Percentiles rank a stretch among this genome's conserved stretches.
Evolutionary conservation across 805 yeast genomes (phyloP).

Genomic region (Millerozyma miso): DNA sequence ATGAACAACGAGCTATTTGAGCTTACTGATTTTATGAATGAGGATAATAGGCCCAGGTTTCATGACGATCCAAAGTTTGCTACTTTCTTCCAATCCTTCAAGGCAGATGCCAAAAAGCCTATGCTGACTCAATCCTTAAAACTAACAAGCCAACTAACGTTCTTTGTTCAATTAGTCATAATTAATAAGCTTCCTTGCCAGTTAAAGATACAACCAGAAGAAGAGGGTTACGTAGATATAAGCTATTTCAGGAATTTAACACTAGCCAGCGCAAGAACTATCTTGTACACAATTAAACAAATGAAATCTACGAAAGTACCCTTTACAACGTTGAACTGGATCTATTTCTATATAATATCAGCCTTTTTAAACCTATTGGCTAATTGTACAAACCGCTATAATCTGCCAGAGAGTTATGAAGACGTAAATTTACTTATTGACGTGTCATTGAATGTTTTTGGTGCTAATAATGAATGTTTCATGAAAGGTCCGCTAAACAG

Average conservation of each 20-base stretch:
- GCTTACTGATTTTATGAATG: conserved; percentile 16
- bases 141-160: conserved; percentile 23
- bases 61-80: conserved; percentile 29
- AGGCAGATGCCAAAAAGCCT: background rate
- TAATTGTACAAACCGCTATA: conserved; percentile 27
- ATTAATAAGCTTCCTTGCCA: conserved; percentile 28
- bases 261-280: conserved; percentile 35
- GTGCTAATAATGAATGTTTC: conserved; percentile 1
- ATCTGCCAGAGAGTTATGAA: conserved; percentile 18
- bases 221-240: conserved; percentile 12
- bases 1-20: conserved; percentile 27
- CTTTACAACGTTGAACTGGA: conserved; percentile 27
- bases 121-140: conserved; percentile 13
- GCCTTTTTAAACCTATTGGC: conserved; percentile 29
- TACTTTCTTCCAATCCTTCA: background rate
- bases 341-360: conserved; percentile 26
- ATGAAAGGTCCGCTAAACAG: conserved; percentile 5
- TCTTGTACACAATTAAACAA: conserved; percentile 21
- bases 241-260: conserved; percentile 25
- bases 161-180: conserved; percentile 32
- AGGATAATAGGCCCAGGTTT: conserved; percentile 24
- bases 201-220: conserved; percentile 3
- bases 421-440: conserved; percentile 30
- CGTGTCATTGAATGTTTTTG: conserved; percentile 12
- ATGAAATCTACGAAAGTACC: conserved; percentile 17